Evolutionary conservation across 2,329 filamentous ascomycete genomes (phyloP), one percentile per base, ranked within the genome.

Genomic region (Bimuria novae-zelandiae): DNA sequence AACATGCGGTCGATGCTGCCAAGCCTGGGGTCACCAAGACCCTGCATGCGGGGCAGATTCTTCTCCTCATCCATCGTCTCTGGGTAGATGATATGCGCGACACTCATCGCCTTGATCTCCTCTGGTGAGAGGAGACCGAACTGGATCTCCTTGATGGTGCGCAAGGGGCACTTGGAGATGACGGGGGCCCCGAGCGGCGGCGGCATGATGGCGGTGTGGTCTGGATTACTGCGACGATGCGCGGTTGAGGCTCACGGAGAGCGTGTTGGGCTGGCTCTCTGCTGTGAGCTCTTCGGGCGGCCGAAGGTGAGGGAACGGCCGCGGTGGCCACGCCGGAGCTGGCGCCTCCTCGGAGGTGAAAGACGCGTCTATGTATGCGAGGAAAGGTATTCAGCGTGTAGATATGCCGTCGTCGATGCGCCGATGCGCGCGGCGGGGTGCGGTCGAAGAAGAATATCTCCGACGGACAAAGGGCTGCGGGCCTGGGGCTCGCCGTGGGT

Each of bases 91-190:
- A 99, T 93, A 75, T 96, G 90, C 65, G 88, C 89, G 60, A 97
- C 93, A 77, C 92, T 97, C 91, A 97, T 95, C 70, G 89, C 92
- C 82, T 99, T 97, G 78, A 97, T 96, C 81, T 99, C 95, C 75
- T 99, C 94, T 22, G 94, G 94, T 30, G 94, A 96, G 77, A 99
- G 85, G 73, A 99, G 85, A 72, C 94, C 94, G 74, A 99, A 99
- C 82, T 99, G 95, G 69, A 99, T 96, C 83, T 99, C 95, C 83
- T 97, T 89, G 70, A 99, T 92, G 63, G 89, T 96, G 82, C 94
- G 93, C 84, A 97, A 84, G 76, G 92, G 92, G 85, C 71, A 74
- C 64, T 72, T 74, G 12, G 71, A 74, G 59, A 66, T 61, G 90
- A 92, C 84, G 89, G 92, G 75, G 90, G 96, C 78, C 92, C 90